Evolutionary conservation across 176 grass and related monocot species (phyloP).

Genomic region (Paspalum vaginatum): DNA sequence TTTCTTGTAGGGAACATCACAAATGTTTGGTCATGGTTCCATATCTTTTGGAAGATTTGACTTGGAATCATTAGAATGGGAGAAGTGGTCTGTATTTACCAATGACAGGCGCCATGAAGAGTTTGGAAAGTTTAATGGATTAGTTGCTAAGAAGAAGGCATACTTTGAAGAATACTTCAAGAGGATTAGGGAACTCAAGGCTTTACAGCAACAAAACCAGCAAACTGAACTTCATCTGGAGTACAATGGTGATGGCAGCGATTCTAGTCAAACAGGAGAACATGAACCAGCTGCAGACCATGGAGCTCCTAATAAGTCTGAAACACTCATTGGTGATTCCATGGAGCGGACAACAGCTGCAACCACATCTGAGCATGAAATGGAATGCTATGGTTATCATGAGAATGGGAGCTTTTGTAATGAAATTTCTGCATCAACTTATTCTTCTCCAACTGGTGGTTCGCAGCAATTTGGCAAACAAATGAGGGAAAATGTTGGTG

Average conservation of each 20-base stretch:
- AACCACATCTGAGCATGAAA: slow-evolving; percentile 37
- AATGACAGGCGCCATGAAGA: slow-evolving; percentile 91
- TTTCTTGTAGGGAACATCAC: slow-evolving; percentile 58
- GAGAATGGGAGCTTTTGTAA: slow-evolving; percentile 25
- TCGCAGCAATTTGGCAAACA: slow-evolving; percentile 46
- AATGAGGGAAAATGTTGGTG: slow-evolving; percentile 13
- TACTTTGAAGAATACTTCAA: slow-evolving; percentile 98
- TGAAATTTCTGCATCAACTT: slow-evolving; percentile 32
- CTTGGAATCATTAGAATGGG: slow-evolving; percentile 87
- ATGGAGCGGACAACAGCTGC: slow-evolving; percentile 24
- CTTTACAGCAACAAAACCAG: slow-evolving; percentile 78
- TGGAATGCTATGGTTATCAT: slow-evolving; percentile 29
- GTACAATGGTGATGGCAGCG: slow-evolving; percentile 86
- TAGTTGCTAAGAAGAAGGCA: slow-evolving; percentile 96
- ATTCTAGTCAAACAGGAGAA: slow-evolving; percentile 90
- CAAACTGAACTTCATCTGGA: slow-evolving; percentile 88
- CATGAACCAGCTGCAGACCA: slow-evolving; percentile 47
- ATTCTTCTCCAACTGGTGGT: slow-evolving; percentile 30
- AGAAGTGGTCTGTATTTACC: slow-evolving; percentile 95
- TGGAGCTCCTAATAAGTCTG: slow-evolving; percentile 45
- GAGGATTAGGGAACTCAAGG: slow-evolving; percentile 85
- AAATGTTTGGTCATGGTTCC: slow-evolving; percentile 92
- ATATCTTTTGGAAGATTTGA: slow-evolving; percentile 99
- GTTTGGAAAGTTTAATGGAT: slow-evolving; percentile 88
- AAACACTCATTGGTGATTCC: slow-evolving; percentile 42